phyloP scores from a whole-genome alignment of 2,329 filamentous ascomycete species.

The Lachnellula subtilissima region DNA sequence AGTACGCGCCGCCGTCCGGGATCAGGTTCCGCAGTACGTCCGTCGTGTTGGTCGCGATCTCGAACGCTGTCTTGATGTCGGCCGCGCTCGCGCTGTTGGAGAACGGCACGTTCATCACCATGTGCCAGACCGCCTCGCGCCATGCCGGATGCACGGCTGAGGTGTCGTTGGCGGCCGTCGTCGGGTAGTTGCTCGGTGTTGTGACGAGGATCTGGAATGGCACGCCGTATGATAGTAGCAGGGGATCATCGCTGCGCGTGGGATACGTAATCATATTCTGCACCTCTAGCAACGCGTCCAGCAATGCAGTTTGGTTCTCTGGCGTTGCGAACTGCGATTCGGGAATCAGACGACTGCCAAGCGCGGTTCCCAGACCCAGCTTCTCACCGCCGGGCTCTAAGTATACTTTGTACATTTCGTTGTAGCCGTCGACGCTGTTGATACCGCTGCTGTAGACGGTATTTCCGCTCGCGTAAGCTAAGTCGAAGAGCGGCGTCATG shows the following conservation, averaged over 20 bases:
- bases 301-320: neutral
- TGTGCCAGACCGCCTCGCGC: constrained; percentile 1
- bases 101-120: neutral
- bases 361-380: neutral
- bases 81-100: neutral
- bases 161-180: constrained; percentile 13
- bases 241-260: neutral
- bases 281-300: neutral
- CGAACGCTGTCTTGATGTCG: neutral
- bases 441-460: neutral
- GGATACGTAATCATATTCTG: neutral
- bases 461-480: neutral
- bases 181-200: neutral
- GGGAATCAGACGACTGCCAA: neutral
- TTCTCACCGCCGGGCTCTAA: neutral
- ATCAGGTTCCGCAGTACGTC: neutral
- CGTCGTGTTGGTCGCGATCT: neutral
- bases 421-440: neutral
- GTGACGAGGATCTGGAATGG: neutral
- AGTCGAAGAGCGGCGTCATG: neutral
- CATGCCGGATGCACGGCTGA: neutral
- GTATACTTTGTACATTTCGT: neutral
- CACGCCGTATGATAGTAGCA: neutral
- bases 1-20: constrained; percentile 6
- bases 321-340: neutral